Evolutionary conservation across 345 rosid species (phyloP), one percentile per base, ranked within the genome.

Genomic region (Cardiospermum halicacabum): DNA sequence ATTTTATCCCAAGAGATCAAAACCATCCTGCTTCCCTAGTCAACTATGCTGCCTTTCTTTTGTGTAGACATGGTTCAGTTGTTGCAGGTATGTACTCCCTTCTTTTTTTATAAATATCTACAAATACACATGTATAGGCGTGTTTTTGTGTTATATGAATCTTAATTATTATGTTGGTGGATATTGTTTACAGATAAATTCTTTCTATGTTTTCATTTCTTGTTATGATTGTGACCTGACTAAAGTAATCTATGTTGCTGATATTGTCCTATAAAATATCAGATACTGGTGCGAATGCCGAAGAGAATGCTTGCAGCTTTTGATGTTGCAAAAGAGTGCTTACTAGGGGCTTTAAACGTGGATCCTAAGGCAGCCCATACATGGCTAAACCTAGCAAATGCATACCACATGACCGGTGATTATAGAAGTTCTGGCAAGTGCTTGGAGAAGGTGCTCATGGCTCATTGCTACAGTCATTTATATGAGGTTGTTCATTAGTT

Each of bases 361-460:
- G 99, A 91, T 73, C 91, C 95, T 10, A 93, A 84, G 76, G 85
- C 95, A 26, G 84, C 96, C 21, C 99, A 93, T 80, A 64, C 56
- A 58, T 84, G 85, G 96, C 81, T 75, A 59, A 93, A 87, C 81
- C 91, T 93, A 61, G 97, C 96, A 42, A 80, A 84, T 74, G 95
- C 95, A 61, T 89, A 84, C 69, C 78, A 72, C 77, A 69, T 85
- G 81, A 72, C 67, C 56, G 91, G 91, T 42, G 99, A 91, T 78
- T 84, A 89, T 76, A 81, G 84, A 75, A 94, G 91, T 65, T 84
- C 97, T 64, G 77, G 83, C 84, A 89, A 89, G 75, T 94, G 99
- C 80, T 85, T 94, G 92, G 97, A 94, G 89, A 94, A 94, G 99
- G 99, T 94, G 85, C 89, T 76, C 78, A 75, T 79, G 77, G 78